These are phyloP conservation scores for Sextonia rubra DNA, from an alignment of 164 flowering plant species.

Conservation along the genomic window DNA sequence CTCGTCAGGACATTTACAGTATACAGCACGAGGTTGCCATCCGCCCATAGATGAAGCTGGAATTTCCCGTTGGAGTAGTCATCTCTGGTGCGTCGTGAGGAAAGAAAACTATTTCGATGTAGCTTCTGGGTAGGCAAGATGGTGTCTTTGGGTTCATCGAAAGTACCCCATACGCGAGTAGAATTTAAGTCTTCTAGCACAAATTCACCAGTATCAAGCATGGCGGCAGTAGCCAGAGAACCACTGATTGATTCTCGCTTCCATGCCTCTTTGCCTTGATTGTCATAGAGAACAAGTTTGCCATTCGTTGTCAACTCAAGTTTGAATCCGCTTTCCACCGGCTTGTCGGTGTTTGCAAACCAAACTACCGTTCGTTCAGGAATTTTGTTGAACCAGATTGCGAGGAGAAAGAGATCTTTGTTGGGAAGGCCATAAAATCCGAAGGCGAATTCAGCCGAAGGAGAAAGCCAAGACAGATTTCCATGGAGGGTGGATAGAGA, in stretches of 20 bases:
- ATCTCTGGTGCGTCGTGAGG: neutral
- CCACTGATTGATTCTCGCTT: neutral
- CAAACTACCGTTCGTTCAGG: conserved; percentile 34
- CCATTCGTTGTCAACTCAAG: conserved; percentile 24
- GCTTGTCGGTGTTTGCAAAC: conserved; percentile 23
- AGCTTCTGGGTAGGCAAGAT: conserved; percentile 25
- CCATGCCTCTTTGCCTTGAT: conserved; percentile 14
- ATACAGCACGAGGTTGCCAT: conserved; percentile 12
- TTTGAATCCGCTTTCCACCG: conserved; percentile 27
- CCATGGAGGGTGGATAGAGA: conserved; percentile 10
- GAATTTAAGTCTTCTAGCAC: conserved; percentile 15
- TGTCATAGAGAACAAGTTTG: conserved; percentile 20
- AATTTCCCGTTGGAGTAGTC: neutral
- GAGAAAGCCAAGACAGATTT: conserved; percentile 31
- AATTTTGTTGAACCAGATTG: conserved; percentile 36
- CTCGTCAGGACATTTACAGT: conserved; percentile 14
- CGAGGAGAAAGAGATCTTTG: conserved; percentile 19
- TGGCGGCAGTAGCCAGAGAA: conserved; percentile 24
- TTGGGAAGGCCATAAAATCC: conserved; percentile 25
- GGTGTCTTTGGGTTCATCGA: neutral
- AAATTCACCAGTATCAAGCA: conserved; percentile 50
- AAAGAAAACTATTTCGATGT: neutral
- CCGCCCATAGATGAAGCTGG: neutral
- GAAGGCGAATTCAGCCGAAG: conserved; percentile 41
- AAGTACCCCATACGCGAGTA: conserved; percentile 5